Evolutionary conservation across 2,329 filamentous ascomycete species (phyloP), one percentile per base, ranked within the genome.

Genomic region (Aspergillus candidus): DNA sequence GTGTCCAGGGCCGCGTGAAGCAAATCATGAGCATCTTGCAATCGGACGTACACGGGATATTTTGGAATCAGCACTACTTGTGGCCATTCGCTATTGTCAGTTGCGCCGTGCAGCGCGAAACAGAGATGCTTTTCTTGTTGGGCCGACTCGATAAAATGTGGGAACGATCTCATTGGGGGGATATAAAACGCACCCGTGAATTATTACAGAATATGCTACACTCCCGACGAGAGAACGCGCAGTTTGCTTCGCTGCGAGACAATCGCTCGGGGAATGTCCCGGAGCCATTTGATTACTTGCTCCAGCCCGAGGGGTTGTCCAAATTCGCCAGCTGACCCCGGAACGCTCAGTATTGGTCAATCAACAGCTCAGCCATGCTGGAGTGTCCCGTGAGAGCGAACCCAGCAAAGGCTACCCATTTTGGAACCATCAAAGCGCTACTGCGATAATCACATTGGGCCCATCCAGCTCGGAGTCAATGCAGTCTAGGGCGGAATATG

Each of bases 11-110:
- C 3, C 18, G 40, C 6, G 40, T 36, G 32, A 42, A 36, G n/a
- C 40, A 42, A 18, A 30, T 42, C 11, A 13, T 42, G 33, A 42
- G 30, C 13, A 42, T 31, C 6, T 29, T 42, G 14, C 32, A 42
- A 31, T 42, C 40, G 4, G 40, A 42, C n/a, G 33, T 42, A 3
- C 11, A 42, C 6, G 40, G 40, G 8, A 17, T 42, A 17, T 42
- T 42, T 5, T 42, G 40, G 40, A 42, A 42, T 3, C 40, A 42
- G 17, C 40, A 42, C 33, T 42, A 42, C 13, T 18, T 34, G 10
- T 42, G 40, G 40, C 40, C 40, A 7, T 42, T 42, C 14, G 27
- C 33, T 22, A 42, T 42, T 11, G 15, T 42, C 22, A 34, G 17
- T 11, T 42, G 40, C 13, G 36, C 40, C 10, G 33, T 42, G 10